A percentile compares a stretch with the other conserved stretches of the same genome.
These are phyloP conservation scores for Cladobotryum protrusum DNA, from an alignment of 2,329 filamentous ascomycete species.

Conservation along the genomic window DNA sequence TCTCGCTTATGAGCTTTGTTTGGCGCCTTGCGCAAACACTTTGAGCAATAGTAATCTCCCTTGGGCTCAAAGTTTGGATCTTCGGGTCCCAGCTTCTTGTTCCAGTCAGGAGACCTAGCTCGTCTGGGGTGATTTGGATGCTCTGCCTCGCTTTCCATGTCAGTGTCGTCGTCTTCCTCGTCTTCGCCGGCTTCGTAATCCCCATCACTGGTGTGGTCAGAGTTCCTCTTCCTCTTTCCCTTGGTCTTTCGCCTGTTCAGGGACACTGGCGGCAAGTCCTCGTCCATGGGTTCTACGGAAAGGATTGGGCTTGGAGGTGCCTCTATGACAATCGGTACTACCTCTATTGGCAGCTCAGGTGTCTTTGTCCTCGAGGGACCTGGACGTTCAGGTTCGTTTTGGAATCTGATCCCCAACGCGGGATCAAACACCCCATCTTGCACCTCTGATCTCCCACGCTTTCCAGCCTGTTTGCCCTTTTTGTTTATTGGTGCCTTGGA, in stretches of 20 bases:
- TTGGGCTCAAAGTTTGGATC: slow-evolving; percentile 20
- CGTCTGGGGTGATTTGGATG: slow-evolving; percentile 8
- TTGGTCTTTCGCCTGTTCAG: background rate
- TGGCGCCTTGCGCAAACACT: slow-evolving; percentile 24
- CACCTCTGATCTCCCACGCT: too few species aligned
- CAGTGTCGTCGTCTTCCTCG: slow-evolving; percentile 10
- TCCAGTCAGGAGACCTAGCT: slow-evolving; percentile 22
- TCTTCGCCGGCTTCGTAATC: slow-evolving; percentile 7
- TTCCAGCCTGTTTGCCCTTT: too few species aligned
- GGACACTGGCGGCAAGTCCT: background rate
- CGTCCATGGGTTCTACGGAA: too few species aligned
- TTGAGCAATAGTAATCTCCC: slow-evolving; percentile 28
- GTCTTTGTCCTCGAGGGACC: too few species aligned
- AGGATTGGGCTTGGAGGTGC: too few species aligned
- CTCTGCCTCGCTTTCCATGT: slow-evolving; percentile 2
- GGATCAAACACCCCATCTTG: too few species aligned
- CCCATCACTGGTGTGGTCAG: background rate
- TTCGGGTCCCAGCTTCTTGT: slow-evolving; percentile 16
- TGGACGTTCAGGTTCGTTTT: too few species aligned
- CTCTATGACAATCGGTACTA: too few species aligned
- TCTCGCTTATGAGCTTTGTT: slow-evolving; percentile 18
- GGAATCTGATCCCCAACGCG: too few species aligned
- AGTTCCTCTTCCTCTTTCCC: background rate
- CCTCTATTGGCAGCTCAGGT: too few species aligned
- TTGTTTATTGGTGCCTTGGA: too few species aligned